These are phyloP conservation scores for Kodamaea sagamina DNA, from an alignment of 805 yeast species.

Conservation along the genomic window DNA sequence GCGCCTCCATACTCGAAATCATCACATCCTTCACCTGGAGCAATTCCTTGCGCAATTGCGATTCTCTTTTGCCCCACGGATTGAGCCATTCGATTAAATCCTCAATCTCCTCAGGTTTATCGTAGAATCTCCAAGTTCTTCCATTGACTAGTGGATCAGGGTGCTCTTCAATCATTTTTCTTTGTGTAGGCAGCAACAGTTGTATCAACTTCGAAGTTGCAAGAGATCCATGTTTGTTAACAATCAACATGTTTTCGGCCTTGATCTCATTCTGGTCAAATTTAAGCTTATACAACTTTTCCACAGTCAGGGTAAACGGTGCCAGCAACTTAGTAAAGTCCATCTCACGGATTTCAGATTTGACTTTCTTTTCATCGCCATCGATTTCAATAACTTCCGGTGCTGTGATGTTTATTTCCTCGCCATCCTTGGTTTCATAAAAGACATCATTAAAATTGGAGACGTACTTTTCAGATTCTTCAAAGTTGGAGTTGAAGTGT, in stretches of 20 bases:
- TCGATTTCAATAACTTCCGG: conserved; percentile 1
- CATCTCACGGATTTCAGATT: conserved; percentile 21
- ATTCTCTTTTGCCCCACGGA: conserved; percentile 74
- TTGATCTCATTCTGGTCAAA: conserved; percentile 26
- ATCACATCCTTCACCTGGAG: conserved; percentile 53
- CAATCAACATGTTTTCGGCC: neutral
- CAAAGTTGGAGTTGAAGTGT: conserved; percentile 18
- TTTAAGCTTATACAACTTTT: conserved; percentile 29
- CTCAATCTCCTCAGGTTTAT: conserved; percentile 58
- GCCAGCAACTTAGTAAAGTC: conserved; percentile 26
- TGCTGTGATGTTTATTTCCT: neutral
- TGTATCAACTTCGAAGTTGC: conserved; percentile 2
- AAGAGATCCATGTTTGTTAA: conserved; percentile 8
- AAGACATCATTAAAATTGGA: neutral
- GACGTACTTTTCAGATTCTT: conserved; percentile 9
- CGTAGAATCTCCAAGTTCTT: conserved; percentile 71
- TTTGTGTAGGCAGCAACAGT: conserved; percentile 42
- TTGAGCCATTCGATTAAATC: conserved; percentile 65
- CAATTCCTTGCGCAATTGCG: conserved; percentile 63
- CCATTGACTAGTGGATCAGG: conserved; percentile 55
- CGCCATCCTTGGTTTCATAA: neutral
- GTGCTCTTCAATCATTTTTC: conserved; percentile 69
- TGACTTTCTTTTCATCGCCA: conserved; percentile 11
- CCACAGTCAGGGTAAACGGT: conserved; percentile 25
- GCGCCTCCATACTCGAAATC: conserved; percentile 54